These are phyloP conservation scores for Bruguiera hainesii DNA, from an alignment of 441 rosid species.

Conservation along the genomic window DNA sequence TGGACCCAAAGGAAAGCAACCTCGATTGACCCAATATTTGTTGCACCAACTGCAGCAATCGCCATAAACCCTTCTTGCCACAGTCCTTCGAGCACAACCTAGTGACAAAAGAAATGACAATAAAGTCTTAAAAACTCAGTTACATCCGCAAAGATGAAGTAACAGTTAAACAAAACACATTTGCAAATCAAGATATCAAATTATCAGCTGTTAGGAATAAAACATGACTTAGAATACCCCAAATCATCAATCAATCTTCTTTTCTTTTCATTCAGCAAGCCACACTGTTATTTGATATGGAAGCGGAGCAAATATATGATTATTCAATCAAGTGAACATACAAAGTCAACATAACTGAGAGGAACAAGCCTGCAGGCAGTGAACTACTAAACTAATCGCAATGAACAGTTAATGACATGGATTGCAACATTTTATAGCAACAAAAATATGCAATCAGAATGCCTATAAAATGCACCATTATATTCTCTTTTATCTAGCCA, in stretches of 20 bases:
- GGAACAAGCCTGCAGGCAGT: not conserved
- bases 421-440: not conserved
- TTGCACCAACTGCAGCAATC: conserved; percentile 89
- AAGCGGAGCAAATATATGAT: not conserved
- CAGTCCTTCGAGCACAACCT: conserved; percentile 93
- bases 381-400: not conserved
- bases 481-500: not conserved
- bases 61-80: conserved; percentile 95
- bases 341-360: not conserved
- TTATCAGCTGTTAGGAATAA: not conserved
- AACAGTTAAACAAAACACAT: conserved; percentile 11
- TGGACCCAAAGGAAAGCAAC: conserved; percentile 24
- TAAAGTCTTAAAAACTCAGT: not conserved
- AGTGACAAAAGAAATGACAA: conserved; percentile 17
- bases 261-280: not conserved
- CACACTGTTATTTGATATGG: not conserved
- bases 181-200: conserved; percentile 3
- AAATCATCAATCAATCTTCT: not conserved
- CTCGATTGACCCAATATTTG: conserved; percentile 94
- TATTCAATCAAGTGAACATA: conserved; percentile 1
- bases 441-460: not conserved
- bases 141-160: conserved; percentile 1
- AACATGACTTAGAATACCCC: not conserved
- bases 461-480: too few relatives aligned
- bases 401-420: not conserved